These are phyloP conservation scores for Bjerkandera adusta DNA, from an alignment of 1,284 basidiomycete species.

Conservation along the genomic window DNA sequence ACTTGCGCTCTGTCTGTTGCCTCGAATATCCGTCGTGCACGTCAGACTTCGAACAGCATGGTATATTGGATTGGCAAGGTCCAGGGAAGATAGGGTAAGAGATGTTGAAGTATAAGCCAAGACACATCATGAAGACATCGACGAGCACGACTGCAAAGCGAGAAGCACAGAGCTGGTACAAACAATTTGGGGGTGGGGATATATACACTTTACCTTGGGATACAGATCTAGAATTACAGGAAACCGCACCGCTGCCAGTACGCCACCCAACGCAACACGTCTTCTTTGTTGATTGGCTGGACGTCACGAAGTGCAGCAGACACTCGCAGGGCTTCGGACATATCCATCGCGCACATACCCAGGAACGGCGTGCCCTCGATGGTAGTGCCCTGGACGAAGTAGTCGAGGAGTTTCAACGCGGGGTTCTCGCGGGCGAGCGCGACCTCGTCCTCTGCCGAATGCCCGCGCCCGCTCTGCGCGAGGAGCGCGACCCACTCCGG, in stretches of 20 bases:
- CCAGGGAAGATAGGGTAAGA: too few relatives aligned
- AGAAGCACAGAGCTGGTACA: too few relatives aligned
- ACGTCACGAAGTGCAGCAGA: constrained; percentile 1
- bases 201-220: too few relatives aligned
- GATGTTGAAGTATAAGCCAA: too few relatives aligned
- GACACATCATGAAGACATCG: too few relatives aligned
- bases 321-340: not conserved
- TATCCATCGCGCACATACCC: constrained; percentile 3
- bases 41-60: too few relatives aligned
- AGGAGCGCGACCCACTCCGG: constrained; percentile 11
- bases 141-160: too few relatives aligned
- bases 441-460: constrained; percentile 5
- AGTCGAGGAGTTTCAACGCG: constrained; percentile 13
- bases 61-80: too few relatives aligned
- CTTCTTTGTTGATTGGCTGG: not conserved
- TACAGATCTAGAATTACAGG: too few relatives aligned
- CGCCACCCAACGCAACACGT: constrained; percentile 4
- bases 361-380: not conserved
- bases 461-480: constrained; percentile 1
- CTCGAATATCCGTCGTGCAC: too few relatives aligned
- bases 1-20: too few relatives aligned
- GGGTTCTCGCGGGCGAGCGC: constrained; percentile 4
- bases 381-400: constrained; percentile 2
- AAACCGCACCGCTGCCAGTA: constrained; percentile 7
- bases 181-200: too few relatives aligned